Evolutionary conservation across 1,284 basidiomycete species (phyloP).

Genomic region (Cryptococcus sp.): DNA sequence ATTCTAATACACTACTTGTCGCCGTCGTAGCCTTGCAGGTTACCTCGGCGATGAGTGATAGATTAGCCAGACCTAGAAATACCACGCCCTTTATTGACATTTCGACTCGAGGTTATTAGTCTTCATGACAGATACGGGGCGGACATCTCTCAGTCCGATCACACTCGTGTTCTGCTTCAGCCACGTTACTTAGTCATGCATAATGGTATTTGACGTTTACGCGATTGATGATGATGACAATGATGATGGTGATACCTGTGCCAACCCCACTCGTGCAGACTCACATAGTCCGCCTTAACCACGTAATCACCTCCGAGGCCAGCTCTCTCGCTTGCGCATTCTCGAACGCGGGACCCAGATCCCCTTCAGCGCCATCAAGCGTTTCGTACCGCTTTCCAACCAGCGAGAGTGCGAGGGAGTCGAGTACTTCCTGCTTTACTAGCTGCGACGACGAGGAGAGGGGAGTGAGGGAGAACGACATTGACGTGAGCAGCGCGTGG

Average conservation of each 20-base stretch:
- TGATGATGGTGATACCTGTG: too few species aligned
- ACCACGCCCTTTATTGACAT: constrained; percentile 45
- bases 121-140: constrained; percentile 55
- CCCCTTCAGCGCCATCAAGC: constrained; percentile 41
- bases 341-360: constrained; percentile 18
- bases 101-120: constrained; percentile 41
- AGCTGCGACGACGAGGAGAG: constrained; percentile 4
- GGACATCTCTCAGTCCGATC: constrained; percentile 27
- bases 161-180: neutral
- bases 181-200: neutral
- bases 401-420: constrained; percentile 37
- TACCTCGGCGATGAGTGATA: neutral
- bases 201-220: neutral
- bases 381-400: constrained; percentile 49
- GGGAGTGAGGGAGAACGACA: constrained; percentile 36
- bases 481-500: constrained; percentile 55
- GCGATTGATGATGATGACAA: too few species aligned
- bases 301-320: constrained; percentile 41
- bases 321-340: constrained; percentile 21
- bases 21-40: constrained; percentile 15
- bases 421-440: constrained; percentile 32
- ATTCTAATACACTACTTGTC: neutral
- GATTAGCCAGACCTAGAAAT: constrained; percentile 23
- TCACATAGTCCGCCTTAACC: constrained; percentile 48
- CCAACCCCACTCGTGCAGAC: neutral